These are phyloP conservation scores for Trametes versicolor DNA, from an alignment of 1,284 basidiomycete species.

Conservation along the genomic window DNA sequence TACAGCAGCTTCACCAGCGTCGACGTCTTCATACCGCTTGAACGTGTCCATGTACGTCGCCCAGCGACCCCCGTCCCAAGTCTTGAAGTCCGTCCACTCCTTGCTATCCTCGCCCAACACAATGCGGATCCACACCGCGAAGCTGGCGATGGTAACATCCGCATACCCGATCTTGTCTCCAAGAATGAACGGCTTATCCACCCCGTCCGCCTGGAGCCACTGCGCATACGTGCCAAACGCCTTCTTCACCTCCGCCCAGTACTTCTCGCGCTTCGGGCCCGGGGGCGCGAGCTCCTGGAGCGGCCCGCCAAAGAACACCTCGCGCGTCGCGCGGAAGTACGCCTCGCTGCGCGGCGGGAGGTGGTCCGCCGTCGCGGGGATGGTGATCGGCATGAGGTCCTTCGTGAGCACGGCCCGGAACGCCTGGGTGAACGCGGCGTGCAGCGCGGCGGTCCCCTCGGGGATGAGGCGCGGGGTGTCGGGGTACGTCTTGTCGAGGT, in stretches of 20 bases:
- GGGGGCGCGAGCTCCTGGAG: constrained; percentile 47
- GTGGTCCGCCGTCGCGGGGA: constrained; percentile 37
- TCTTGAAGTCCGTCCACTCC: constrained; percentile 49
- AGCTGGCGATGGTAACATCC: constrained; percentile 47
- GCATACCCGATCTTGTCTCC: constrained; percentile 46
- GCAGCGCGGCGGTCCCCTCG: constrained; percentile 41
- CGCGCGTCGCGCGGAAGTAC: constrained; percentile 51
- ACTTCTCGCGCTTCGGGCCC: constrained; percentile 38
- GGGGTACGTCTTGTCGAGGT: constrained; percentile 47
- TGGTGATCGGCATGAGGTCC: constrained; percentile 21
- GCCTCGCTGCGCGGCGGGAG: constrained; percentile 46
- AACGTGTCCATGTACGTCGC: constrained; percentile 45
- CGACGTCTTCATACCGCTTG: constrained; percentile 41
- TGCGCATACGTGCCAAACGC: constrained; percentile 42
- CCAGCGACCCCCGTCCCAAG: constrained; percentile 53
- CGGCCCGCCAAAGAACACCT: constrained; percentile 44
- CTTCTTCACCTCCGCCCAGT: constrained; percentile 46
- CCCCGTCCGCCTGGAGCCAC: constrained; percentile 45
- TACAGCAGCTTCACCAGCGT: not conserved
- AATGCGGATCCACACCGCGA: constrained; percentile 45
- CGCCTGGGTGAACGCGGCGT: constrained; percentile 43
- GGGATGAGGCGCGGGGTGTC: constrained; percentile 39
- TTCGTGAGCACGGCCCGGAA: constrained; percentile 20
- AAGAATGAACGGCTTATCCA: constrained; percentile 39
- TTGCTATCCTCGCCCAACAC: constrained; percentile 46